phyloP scores from a whole-genome alignment of 257 asterid genomes.

The Rehmannia glutinosa region DNA sequence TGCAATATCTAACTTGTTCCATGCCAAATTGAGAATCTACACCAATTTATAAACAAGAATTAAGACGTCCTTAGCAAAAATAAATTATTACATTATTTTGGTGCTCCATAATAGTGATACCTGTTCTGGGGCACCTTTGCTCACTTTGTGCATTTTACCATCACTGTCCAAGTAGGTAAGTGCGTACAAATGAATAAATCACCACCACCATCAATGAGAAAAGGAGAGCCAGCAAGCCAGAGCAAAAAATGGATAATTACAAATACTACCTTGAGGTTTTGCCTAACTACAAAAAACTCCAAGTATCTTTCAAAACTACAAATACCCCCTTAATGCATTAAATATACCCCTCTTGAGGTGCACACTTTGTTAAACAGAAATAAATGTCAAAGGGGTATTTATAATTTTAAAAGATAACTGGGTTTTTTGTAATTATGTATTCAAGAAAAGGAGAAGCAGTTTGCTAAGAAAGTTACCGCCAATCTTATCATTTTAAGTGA shows the following conservation, averaged over 20 bases:
- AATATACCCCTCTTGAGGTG: too few relatives aligned
- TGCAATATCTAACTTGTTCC: constrained; percentile 38
- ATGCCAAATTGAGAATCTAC: constrained; percentile 51
- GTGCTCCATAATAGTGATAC: constrained; percentile 19
- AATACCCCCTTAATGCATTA: too few relatives aligned
- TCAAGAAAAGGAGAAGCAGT: neutral
- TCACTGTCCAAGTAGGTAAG: constrained; percentile 50
- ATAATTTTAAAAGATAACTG: too few relatives aligned
- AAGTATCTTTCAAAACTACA: too few relatives aligned
- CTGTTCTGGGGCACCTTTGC: constrained; percentile 88
- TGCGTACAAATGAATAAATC: too few relatives aligned
- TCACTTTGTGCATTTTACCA: constrained; percentile 64
- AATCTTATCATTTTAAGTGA: constrained; percentile 19
- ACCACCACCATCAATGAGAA: too few relatives aligned
- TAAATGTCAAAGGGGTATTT: too few relatives aligned
- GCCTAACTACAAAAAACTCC: too few relatives aligned
- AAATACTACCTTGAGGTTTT: too few relatives aligned
- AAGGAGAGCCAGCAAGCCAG: neutral
- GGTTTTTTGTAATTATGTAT: too few relatives aligned
- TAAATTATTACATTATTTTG: neutral
- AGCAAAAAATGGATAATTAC: too few relatives aligned
- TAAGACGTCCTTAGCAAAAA: neutral
- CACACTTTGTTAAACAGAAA: neutral
- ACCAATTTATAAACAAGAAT: neutral
- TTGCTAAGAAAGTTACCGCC: constrained; percentile 25